Conservation (phyloP, 2,329 filamentous ascomycete species). For the Calycina herbarum region DNA sequence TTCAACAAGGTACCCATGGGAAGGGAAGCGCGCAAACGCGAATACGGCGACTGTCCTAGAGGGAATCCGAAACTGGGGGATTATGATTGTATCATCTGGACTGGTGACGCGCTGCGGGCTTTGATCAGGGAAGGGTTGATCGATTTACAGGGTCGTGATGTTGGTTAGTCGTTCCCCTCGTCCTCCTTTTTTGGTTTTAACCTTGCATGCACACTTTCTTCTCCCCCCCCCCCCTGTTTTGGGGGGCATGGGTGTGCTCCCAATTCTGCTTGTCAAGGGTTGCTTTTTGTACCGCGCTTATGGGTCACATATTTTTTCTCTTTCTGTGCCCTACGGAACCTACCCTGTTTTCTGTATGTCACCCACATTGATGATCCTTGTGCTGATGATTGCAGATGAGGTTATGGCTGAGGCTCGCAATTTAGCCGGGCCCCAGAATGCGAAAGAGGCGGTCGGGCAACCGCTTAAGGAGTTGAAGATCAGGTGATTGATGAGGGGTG, state of each 20-base stretch:
- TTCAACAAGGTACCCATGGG: constrained; percentile 27
- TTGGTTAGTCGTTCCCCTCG: constrained; percentile 18
- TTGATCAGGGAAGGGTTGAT: constrained; percentile 22
- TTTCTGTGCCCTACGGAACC: background rate
- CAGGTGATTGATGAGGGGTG: background rate
- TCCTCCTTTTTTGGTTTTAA: background rate
- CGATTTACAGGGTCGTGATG: constrained; percentile 16
- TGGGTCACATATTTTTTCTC: background rate
- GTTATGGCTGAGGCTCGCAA: constrained; percentile 25
- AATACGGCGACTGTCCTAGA: constrained; percentile 14
- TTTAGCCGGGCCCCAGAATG: constrained; percentile 29
- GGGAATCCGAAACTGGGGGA: constrained; percentile 28
- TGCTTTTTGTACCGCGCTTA: background rate
- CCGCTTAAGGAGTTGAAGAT: constrained; percentile 29
- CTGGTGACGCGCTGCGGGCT: constrained; percentile 24
- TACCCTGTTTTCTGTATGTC: background rate
- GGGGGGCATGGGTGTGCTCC: background rate
- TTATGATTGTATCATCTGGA: constrained; percentile 33
- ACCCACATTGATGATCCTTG: constrained; percentile 7
- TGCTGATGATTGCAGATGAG: constrained; percentile 17
- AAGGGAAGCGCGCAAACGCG: constrained; percentile 17
- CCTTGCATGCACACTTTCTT: background rate
- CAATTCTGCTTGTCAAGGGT: background rate
- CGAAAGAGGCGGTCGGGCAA: constrained; percentile 28
- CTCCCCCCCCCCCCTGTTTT: background rate